Evolutionary conservation across 225 moss, liverwort and hornwort species (phyloP).

Genomic region (Physcomitrium patens): DNA sequence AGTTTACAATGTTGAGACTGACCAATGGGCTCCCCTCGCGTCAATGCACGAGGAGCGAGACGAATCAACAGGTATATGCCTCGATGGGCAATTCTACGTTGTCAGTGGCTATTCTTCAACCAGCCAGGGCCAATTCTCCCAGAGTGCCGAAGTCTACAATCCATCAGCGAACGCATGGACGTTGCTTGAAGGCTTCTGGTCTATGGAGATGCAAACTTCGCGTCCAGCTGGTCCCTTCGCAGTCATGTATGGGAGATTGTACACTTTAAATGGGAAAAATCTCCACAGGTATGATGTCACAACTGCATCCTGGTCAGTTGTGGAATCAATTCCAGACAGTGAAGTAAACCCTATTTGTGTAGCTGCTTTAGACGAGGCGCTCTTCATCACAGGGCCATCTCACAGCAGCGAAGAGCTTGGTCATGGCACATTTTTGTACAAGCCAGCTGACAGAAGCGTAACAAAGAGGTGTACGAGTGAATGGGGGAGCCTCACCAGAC

Average conservation of each 20-base stretch:
- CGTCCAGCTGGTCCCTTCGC: constrained; percentile 51
- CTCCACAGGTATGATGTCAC: constrained; percentile 44
- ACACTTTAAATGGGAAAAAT: constrained; percentile 45
- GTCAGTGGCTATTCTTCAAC: constrained; percentile 69
- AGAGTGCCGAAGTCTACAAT: constrained; percentile 61
- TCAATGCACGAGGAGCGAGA: constrained; percentile 73
- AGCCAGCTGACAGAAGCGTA: constrained; percentile 25
- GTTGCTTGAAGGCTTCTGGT: constrained; percentile 56
- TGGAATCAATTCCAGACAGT: constrained; percentile 53
- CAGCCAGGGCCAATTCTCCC: constrained; percentile 64
- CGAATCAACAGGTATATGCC: constrained; percentile 55
- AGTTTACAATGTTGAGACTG: constrained; percentile 47
- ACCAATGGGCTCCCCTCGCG: constrained; percentile 65
- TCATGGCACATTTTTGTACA: constrained; percentile 42
- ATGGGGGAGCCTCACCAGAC: constrained; percentile 51
- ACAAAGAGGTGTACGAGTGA: constrained; percentile 29
- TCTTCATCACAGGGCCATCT: constrained; percentile 54
- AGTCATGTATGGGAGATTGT: constrained; percentile 53
- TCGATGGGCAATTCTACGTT: constrained; percentile 59
- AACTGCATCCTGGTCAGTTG: constrained; percentile 49
- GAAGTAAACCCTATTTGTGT: constrained; percentile 55
- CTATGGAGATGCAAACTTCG: not conserved
- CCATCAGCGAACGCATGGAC: constrained; percentile 50
- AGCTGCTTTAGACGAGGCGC: constrained; percentile 43
- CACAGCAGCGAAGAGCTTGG: constrained; percentile 25